These are phyloP conservation scores for Epicoccum sorghinum DNA, from an alignment of 2,329 filamentous ascomycete genomes.

Conservation along the genomic window DNA sequence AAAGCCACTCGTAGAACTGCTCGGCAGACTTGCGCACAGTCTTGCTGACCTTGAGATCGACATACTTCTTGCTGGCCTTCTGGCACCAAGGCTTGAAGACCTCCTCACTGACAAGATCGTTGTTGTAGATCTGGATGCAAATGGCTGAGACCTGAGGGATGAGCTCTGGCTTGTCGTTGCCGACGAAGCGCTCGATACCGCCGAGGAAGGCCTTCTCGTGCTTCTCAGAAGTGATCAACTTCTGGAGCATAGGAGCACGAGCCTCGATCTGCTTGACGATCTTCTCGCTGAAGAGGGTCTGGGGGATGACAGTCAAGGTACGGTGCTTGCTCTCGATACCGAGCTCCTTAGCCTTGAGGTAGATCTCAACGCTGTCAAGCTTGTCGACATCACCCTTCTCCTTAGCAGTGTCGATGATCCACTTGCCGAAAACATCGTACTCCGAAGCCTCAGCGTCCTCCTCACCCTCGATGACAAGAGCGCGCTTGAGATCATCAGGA, in stretches of 20 bases:
- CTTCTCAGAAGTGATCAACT: constrained; percentile 87
- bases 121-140: constrained; percentile 86
- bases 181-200: constrained; percentile 90
- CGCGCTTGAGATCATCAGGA: constrained; percentile 92
- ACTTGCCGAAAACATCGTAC: constrained; percentile 92
- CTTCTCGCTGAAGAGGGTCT: constrained; percentile 91
- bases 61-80: constrained; percentile 98
- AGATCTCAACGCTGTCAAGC: constrained; percentile 88
- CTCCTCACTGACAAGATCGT: constrained; percentile 88
- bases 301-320: constrained; percentile 87
- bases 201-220: constrained; percentile 96
- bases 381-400: constrained; percentile 75
- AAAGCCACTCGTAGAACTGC: constrained; percentile 92
- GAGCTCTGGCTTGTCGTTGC: constrained; percentile 80
- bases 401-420: constrained; percentile 79
- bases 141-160: constrained; percentile 81
- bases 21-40: constrained; percentile 95
- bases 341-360: constrained; percentile 94
- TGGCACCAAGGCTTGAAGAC: constrained; percentile 87
- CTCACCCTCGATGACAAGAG: constrained; percentile 81
- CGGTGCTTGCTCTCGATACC: constrained; percentile 95
- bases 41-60: constrained; percentile 85
- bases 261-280: constrained; percentile 85
- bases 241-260: constrained; percentile 87
- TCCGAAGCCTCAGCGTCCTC: constrained; percentile 81